Conservation (phyloP, 306 rosid genomes). For the Cucumis sativus region Cucumber_9930_V3 NC_026659.2:28806501-28807000, state of each 20-base stretch:
- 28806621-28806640: background rate
- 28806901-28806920: background rate
- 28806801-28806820: constrained; percentile 65
- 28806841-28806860: constrained; percentile 25
- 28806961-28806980: background rate
- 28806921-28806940: constrained; percentile 2
- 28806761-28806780: constrained; percentile 57
- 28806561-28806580: background rate
- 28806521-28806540: background rate
- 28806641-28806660: background rate
- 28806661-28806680: background rate
- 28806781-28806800: constrained; percentile 46
- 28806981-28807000: background rate
- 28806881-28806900: constrained; percentile 8
- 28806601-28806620: background rate
- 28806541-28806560: background rate
- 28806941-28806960: constrained; percentile 11
- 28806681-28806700: background rate
- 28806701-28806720: background rate
- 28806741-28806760: background rate
- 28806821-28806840: constrained; percentile 51
- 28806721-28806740: background rate
- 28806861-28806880: background rate
- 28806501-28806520: background rate
- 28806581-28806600: background rate